These are phyloP conservation scores for Brassica napus DNA, from an alignment of 345 rosid genomes.

Conservation along the genomic window DNA sequence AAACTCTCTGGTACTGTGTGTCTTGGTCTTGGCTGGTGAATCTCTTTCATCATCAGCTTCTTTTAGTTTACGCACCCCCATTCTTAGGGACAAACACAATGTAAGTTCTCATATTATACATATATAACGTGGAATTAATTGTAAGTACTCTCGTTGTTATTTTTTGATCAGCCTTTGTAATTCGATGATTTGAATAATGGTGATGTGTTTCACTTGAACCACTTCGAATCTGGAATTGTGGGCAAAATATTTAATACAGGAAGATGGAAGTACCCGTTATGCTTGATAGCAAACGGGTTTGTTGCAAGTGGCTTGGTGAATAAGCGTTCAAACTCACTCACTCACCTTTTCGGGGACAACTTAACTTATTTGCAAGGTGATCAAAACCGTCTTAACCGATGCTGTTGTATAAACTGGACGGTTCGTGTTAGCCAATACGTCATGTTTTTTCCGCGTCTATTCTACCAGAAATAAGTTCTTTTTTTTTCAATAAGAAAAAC, in stretches of 20 bases:
- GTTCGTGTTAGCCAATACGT: too few relatives aligned
- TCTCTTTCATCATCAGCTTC: conserved; percentile 9
- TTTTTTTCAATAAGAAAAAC: too few relatives aligned
- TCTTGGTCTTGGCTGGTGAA: conserved; percentile 15
- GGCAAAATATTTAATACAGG: background rate
- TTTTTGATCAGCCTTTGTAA: background rate
- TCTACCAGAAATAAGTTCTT: too few relatives aligned
- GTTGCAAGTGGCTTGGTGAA: background rate
- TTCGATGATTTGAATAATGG: background rate
- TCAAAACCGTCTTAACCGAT: too few relatives aligned
- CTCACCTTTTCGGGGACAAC: background rate
- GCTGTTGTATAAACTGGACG: too few relatives aligned
- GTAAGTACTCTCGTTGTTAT: background rate
- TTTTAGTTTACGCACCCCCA: conserved; percentile 21
- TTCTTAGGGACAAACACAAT: conserved; percentile 31
- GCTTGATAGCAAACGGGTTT: background rate
- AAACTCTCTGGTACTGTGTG: conserved; percentile 21
- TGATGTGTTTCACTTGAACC: background rate
- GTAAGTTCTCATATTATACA: conserved; percentile 28
- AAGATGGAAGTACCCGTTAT: background rate
- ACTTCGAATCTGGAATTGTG: background rate
- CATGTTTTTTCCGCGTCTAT: too few relatives aligned
- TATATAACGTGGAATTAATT: conserved; percentile 8
- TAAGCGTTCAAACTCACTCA: background rate
- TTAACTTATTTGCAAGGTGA: too few relatives aligned